phyloP scores from a whole-genome alignment of 1,284 basidiomycete genomes.

The Tausonia pullulans region DNA sequence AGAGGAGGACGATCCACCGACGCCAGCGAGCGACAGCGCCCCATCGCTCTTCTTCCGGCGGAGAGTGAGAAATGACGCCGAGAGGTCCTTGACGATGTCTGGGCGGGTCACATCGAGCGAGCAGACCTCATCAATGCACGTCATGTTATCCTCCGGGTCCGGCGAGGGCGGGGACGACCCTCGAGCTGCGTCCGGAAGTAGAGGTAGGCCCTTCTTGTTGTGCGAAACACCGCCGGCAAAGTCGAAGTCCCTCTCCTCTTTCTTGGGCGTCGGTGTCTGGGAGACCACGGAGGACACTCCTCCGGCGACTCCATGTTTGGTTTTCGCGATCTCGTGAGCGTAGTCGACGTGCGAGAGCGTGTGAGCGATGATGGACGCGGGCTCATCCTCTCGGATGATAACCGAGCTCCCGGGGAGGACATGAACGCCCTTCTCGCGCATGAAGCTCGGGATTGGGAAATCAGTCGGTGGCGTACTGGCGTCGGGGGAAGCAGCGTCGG shows the following conservation, averaged over 20 bases:
- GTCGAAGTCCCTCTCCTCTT: not conserved
- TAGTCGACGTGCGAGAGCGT: slow-evolving; percentile 25
- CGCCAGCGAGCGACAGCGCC: no score
- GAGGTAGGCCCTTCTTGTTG: not conserved
- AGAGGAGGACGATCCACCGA: no score
- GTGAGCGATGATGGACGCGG: slow-evolving; percentile 27
- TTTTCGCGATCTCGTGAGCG: not conserved
- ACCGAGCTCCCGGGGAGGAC: slow-evolving; percentile 54
- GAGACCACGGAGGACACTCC: no score
- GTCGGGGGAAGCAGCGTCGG: slow-evolving; percentile 1
- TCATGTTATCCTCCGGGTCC: no score
- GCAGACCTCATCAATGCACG: no score
- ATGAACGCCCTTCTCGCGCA: slow-evolving; percentile 49
- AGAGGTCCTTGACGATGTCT: no score
- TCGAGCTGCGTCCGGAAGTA: not conserved
- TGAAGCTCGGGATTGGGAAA: slow-evolving; percentile 30
- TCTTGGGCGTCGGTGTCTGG: not conserved
- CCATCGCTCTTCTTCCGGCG: no score
- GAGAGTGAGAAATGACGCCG: no score
- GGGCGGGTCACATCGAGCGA: no score
- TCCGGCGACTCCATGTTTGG: not conserved
- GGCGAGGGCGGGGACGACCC: not conserved
- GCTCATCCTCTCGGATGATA: slow-evolving; percentile 46
- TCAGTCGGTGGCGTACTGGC: slow-evolving; percentile 13
- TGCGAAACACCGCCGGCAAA: not conserved